Evolutionary conservation across 163 green algal species (phyloP), one percentile per base, ranked within the genome.

Genomic region (Chlorella variabilis): DNA sequence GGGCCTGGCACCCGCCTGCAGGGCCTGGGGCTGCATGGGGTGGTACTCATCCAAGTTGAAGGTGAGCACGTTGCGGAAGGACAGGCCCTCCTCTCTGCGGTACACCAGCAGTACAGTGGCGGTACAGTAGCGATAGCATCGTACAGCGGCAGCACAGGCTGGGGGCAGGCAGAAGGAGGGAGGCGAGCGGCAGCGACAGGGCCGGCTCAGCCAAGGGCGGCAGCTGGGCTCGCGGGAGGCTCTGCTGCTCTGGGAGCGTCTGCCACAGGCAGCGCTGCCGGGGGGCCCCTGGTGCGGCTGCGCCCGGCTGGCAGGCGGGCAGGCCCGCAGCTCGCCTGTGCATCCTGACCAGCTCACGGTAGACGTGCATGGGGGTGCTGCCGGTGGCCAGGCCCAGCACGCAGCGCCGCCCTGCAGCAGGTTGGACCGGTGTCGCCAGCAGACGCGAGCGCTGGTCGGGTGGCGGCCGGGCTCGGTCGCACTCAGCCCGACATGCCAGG

Each of bases 41-140:
- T 39, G 65, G 56, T 86, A 85, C 56, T 85, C 83, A n/a, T 88
- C 83, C 31, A 88, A 59, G 76, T 88, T 88, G 78, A 88, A 88
- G 20, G 78, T 85, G 15, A 77, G 25, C 38, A 85, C 78, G 56
- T 85, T 76, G 38, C 13, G 42, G 36, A 88, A 88, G 15, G 75
- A 82, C 31, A 88, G 73, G 3, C 59, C 73, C 54, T 83, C 78
- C 65, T 88, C 83, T 33, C 70, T 77, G 70, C 31, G 33, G 31
- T 2, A 15, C 8, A 39, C 20, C 8, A 5, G 23, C 38, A 74
- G 17, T 69, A 4, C 29, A 25, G 17, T 25, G 29, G 11, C 11
- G 33, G 15, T 23, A 42, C 9, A 18, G 49, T 21, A 59, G 31
- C 51, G 18, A 59, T 63, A n/a, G 61, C 33, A 69, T 8, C 29